A percentile compares a stretch with the other conserved stretches of the same genome.
phyloP scores from a whole-genome alignment of 1,139 yeast genomes.

The Casaregolazyma suthepensis region DNA sequence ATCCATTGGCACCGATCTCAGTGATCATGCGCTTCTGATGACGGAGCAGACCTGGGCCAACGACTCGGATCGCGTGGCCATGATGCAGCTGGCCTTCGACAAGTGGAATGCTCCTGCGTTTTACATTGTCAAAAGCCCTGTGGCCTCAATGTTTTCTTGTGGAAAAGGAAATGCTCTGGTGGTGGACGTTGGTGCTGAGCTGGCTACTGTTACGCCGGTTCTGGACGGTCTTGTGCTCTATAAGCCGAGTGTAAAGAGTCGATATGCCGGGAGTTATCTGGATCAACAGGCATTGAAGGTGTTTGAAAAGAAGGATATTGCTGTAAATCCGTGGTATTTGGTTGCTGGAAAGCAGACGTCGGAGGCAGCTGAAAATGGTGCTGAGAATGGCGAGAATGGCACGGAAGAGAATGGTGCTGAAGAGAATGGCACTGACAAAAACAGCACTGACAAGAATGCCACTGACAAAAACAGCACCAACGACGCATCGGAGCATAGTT shows the following conservation, averaged over 20 bases:
- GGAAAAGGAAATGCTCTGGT: slow-evolving; percentile 92
- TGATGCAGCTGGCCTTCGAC: slow-evolving; percentile 74
- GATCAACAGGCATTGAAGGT: slow-evolving; percentile 25
- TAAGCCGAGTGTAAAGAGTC: slow-evolving; percentile 35
- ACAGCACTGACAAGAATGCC: neutral
- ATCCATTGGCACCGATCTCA: slow-evolving; percentile 40
- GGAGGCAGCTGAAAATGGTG: slow-evolving; percentile 24
- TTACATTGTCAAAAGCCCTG: slow-evolving; percentile 77
- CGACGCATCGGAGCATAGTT: slow-evolving; percentile 27
- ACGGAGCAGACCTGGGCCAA: slow-evolving; percentile 89
- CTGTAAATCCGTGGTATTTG: slow-evolving; percentile 33
- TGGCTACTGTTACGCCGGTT: slow-evolving; percentile 82
- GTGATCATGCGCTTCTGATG: slow-evolving; percentile 68
- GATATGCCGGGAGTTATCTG: slow-evolving; percentile 35
- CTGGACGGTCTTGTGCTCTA: slow-evolving; percentile 84
- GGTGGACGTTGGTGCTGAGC: slow-evolving; percentile 86
- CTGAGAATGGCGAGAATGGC: neutral
- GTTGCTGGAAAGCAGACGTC: slow-evolving; percentile 28
- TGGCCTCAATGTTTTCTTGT: slow-evolving; percentile 86
- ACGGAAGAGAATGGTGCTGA: neutral
- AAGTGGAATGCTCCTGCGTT: slow-evolving; percentile 75
- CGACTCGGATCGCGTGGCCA: slow-evolving; percentile 57
- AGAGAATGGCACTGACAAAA: neutral
- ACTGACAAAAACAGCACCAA: neutral
- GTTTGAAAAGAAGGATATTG: slow-evolving; percentile 19